Evolutionary conservation across 345 rosid genomes (phyloP), one percentile per base, ranked within the genome.

Genomic region (Abelmoschus esculentus): DNA sequence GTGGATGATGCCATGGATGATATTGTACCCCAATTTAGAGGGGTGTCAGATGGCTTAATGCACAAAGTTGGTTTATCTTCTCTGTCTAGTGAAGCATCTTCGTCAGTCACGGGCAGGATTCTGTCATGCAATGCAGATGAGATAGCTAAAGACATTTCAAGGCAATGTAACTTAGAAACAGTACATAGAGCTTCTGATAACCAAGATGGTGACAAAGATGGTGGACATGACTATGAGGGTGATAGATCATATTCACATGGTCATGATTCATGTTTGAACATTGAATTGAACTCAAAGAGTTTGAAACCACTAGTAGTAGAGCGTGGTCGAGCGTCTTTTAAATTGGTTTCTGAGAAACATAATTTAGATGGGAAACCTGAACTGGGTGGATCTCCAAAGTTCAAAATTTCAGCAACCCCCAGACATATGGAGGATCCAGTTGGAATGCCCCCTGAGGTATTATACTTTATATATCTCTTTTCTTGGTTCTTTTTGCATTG

Each of bases 1-100:
- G 98, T 96, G 72, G 99, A 96, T 77, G 99, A 90, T 90, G 98
- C 98, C 12, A 82, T 96, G 80, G 99, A 96, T 71, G 99, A 96
- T 80, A 85, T 96, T 73, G 90, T 92, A 72, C 96, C 95, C 56
- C 98, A 90, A 72, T 78, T 90, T 77, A 90, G 85, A 84, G 99
- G 95, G 71, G 97, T 86, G 76, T 96, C 99, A 31, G 97, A 74
- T 86, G 98, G 98, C 73, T 84, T 90, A 67, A 88, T 88, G 86
- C 88, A 87, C 70, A 90, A 86, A 76, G 96, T 87, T 38, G 87
- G 87, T 73, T 62, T 91, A 42, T 74, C 89, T 62, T 78, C 86
- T 29, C 79, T 77, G 52, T 52, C 77, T 61, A 80, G 67, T 74
- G 89, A 87, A 69, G 71, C 60, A 49, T 77, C 76, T 34, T 74